Evolutionary conservation across 2,329 filamentous ascomycete genomes (phyloP).

Genomic region (Didymella segeticola): DNA sequence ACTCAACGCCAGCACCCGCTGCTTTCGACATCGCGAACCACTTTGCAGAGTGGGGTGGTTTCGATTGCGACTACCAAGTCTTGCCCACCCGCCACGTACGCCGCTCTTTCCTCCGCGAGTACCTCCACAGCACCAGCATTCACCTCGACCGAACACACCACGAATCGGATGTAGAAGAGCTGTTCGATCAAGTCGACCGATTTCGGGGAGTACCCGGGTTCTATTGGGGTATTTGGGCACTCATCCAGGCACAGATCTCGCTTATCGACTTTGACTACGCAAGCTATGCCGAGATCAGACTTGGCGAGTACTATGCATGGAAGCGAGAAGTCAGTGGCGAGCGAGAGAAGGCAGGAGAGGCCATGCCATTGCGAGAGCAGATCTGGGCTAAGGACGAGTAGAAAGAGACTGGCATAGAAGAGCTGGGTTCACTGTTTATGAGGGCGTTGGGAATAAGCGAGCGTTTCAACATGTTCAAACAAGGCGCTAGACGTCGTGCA

Average conservation of each 20-base stretch:
- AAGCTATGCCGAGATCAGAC: constrained; percentile 81
- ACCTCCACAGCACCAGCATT: constrained; percentile 73
- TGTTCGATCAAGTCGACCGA: constrained; percentile 82
- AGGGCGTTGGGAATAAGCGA: constrained; percentile 15
- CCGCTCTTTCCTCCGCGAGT: constrained; percentile 81
- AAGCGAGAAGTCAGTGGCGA: constrained; percentile 55
- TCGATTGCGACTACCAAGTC: constrained; percentile 88
- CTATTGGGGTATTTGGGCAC: constrained; percentile 90
- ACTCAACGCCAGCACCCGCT: constrained; percentile 90
- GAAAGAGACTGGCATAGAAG: not conserved
- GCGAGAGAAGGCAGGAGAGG: constrained; percentile 8
- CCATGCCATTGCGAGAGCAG: constrained; percentile 14
- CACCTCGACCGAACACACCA: constrained; percentile 46
- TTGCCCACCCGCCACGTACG: constrained; percentile 81
- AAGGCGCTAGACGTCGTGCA: constrained; percentile 12
- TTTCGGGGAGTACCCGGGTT: constrained; percentile 92
- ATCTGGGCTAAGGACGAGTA: constrained; percentile 16
- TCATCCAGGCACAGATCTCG: constrained; percentile 93
- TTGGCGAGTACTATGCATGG: constrained; percentile 95
- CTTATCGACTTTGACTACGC: constrained; percentile 98
- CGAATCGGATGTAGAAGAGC: constrained; percentile 69
- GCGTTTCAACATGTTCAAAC: constrained; percentile 18
- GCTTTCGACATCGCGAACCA: constrained; percentile 98
- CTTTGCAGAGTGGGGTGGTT: constrained; percentile 97
- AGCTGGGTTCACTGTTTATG: not conserved